Conservation (phyloP, 2,329 filamentous ascomycete genomes). For the Arthrobotrys musiformis region DNA sequence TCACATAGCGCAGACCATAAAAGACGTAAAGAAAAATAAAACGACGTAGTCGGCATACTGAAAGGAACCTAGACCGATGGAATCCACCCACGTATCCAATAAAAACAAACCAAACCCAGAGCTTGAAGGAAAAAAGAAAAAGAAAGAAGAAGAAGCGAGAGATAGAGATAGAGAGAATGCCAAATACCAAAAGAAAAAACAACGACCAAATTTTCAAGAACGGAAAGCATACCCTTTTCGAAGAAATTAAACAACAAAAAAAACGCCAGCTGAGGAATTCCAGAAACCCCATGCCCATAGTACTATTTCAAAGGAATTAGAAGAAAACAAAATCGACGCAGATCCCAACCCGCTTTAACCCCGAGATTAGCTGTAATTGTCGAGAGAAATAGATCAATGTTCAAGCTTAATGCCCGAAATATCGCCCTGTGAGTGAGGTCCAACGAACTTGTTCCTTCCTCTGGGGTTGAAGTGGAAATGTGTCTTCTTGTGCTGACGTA, state of each 20-base stretch:
- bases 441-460: constrained; percentile 53
- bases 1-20: constrained; percentile 51
- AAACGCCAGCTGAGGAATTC: constrained; percentile 55
- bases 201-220: constrained; percentile 19
- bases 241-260: no score
- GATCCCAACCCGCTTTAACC: background rate
- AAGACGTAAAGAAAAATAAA: constrained; percentile 32
- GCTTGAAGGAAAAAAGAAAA: constrained; percentile 23
- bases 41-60: constrained; percentile 30
- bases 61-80: constrained; percentile 43
- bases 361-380: background rate
- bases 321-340: constrained; percentile 9
- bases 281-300: constrained; percentile 47
- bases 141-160: constrained; percentile 1
- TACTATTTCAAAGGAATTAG: background rate
- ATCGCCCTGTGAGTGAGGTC: constrained; percentile 13
- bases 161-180: background rate
- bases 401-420: constrained; percentile 21
- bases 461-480: constrained; percentile 57
- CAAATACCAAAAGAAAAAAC: constrained; percentile 3
- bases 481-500: constrained; percentile 57
- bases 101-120: constrained; percentile 24
- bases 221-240: constrained; percentile 37
- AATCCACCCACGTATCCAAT: constrained; percentile 50
- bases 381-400: constrained; percentile 2